Evolutionary conservation across 2,329 filamentous ascomycete species (phyloP), one percentile per base, ranked within the genome.

Genomic region (Fusarium veterinarium): DNA sequence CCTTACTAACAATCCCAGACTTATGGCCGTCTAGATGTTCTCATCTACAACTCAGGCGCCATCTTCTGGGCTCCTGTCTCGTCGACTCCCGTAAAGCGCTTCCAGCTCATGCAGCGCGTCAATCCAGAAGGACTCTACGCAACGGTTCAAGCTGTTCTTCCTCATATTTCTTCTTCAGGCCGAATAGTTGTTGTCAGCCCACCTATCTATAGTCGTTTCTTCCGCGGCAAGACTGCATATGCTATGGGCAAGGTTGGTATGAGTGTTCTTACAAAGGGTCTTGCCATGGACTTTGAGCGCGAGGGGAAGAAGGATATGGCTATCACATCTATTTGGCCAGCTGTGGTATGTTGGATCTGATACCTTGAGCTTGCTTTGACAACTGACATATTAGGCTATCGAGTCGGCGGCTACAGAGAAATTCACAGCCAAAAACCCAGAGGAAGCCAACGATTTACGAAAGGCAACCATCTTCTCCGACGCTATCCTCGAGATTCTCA

Each of bases 121-220:
- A 95, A 95, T 76, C 86, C 89, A 0, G 91, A 94, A 75, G 94
- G 94, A 0, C 84, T 97, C 1, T 97, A 97, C 81, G 91, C 87
- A 23, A 86, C 87, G 6, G 79, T 96, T 10, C 92, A 95, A 76
- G 90, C 91, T 9, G 83, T 86, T 5, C 84, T 96, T 25, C 93
- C 93, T 5, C 85, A 91, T 67, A 91, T 95, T 67, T 67, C 83
- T 76, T 82, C 70, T 20, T 86, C 84, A 31, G 92, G 90, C 0
- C 83, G 94, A 31, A 89, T 97, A 69, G 84, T 97, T 49, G 92
- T 96, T 60, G 92, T 97, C 60, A 93, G 91, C 77, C 94, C 94
- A 30, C 94, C 94, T 4, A 95, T 97, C 64, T 97, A 97, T 81
- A 92, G 90, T 71, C 87, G 94, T 35, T 97, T 97, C 81, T 95